A percentile compares a stretch with the other conserved stretches of the same genome.
Conservation (phyloP, 139 green algal species). For the Tetratostichococcus sp. region DNA sequence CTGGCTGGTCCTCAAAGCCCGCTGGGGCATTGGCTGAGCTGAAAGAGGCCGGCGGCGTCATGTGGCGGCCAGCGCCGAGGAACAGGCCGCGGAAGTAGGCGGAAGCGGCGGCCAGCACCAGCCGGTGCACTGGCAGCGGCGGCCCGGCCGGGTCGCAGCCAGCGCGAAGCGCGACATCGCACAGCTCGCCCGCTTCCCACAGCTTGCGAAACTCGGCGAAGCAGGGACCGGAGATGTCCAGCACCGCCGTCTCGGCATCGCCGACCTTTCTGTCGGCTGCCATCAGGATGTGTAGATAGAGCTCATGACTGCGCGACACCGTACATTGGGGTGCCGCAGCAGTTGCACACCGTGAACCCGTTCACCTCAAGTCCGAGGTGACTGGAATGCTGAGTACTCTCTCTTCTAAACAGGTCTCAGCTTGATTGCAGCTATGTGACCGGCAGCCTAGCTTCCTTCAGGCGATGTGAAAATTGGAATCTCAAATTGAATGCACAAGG, state of each 20-base stretch:
- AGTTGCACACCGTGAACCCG: too few relatives aligned
- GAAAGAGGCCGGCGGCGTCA: not conserved
- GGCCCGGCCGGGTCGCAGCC: conserved; percentile 7
- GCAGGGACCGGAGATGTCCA: not conserved
- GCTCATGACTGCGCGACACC: too few relatives aligned
- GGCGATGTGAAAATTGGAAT: too few relatives aligned
- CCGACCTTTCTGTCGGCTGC: too few relatives aligned
- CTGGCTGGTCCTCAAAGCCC: not conserved
- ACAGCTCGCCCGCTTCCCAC: conserved; percentile 13
- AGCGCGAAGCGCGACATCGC: conserved; percentile 21
- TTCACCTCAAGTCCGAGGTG: too few relatives aligned
- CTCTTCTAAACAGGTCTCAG: too few relatives aligned
- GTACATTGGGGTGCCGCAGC: too few relatives aligned
- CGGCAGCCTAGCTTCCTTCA: too few relatives aligned
- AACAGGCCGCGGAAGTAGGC: conserved; percentile 38
- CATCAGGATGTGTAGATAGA: too few relatives aligned
- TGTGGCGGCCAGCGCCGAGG: conserved; percentile 23
- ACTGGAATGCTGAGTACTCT: too few relatives aligned
- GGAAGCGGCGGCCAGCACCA: conserved; percentile 37
- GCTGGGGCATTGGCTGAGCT: not conserved
- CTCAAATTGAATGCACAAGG: too few relatives aligned
- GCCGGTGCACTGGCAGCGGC: conserved; percentile 15
- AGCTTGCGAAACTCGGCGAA: not conserved
- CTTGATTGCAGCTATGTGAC: too few relatives aligned
- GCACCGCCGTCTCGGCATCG: not conserved